phyloP scores from a whole-genome alignment of 169 alveolate species.

The Plasmodium adleri region DNA sequence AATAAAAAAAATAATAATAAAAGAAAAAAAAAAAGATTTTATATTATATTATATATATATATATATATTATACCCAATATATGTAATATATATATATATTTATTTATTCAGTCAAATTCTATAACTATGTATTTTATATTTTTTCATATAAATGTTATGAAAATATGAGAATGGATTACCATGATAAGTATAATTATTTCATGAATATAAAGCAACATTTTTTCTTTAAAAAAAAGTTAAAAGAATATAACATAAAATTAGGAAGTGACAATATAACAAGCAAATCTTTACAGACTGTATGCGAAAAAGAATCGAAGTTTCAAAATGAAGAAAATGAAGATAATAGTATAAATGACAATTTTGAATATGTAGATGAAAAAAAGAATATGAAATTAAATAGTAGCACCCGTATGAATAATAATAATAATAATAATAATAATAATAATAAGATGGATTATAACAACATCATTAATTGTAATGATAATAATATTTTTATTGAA shows the following conservation, averaged over 20 bases:
- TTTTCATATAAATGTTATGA: constrained; percentile 1
- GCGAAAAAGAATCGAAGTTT: constrained; percentile 9
- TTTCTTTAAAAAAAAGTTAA: constrained; percentile 38
- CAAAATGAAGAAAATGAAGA: constrained; percentile 16
- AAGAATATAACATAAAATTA: neutral
- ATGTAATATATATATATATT: no score
- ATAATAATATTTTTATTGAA: no score
- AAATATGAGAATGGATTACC: constrained; percentile 75
- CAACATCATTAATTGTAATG: no score
- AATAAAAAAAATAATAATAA: neutral
- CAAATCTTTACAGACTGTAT: neutral
- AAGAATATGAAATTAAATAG: no score
- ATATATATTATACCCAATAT: neutral
- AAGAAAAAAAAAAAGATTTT: neutral
- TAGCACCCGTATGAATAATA: no score
- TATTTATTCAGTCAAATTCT: neutral
- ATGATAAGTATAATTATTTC: constrained; percentile 42
- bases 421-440: no score
- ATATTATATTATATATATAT: constrained; percentile 1
- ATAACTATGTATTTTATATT: neutral
- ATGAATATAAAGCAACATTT: constrained; percentile 47
- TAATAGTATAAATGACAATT: neutral
- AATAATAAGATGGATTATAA: no score
- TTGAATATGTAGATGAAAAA: no score
- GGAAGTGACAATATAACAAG: constrained; percentile 1